phyloP scores from a whole-genome alignment of 768 basidiomycete genomes.

The Russula brevipes region DNA sequence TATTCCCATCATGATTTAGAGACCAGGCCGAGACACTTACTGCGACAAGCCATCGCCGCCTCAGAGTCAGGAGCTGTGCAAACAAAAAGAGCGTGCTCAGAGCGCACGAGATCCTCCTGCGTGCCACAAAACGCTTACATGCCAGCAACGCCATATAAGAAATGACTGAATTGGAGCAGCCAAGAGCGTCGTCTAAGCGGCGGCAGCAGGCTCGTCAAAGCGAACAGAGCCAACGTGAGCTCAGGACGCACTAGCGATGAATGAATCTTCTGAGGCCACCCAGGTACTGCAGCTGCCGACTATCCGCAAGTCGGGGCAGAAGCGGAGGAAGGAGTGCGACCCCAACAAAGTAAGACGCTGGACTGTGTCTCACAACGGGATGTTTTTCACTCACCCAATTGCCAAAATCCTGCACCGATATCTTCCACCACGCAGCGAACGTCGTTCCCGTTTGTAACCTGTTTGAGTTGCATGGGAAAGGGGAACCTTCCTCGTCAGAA shows the following conservation, averaged over 20 bases:
- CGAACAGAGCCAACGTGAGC: not conserved
- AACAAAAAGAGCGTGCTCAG: not conserved
- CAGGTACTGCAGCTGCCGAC: not conserved
- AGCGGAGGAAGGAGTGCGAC: not conserved
- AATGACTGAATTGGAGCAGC: slow-evolving; percentile 31
- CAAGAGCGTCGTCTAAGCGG: slow-evolving; percentile 25
- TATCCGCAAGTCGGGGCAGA: not conserved
- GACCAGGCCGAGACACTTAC: not conserved
- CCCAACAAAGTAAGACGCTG: not conserved
- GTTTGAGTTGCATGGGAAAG: not conserved
- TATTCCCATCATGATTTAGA: not conserved
- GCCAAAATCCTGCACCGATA: slow-evolving; percentile 28
- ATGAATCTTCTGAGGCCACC: slow-evolving; percentile 18
- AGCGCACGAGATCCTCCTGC: not conserved
- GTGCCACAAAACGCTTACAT: slow-evolving; percentile 17
- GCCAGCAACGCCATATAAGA: slow-evolving; percentile 31
- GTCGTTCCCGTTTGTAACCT: slow-evolving; percentile 28
- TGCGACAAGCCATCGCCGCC: not conserved
- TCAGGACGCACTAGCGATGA: not conserved
- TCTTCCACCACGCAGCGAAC: slow-evolving; percentile 26
- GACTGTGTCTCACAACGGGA: not conserved
- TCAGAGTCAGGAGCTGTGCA: not conserved
- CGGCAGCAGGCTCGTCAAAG: not conserved
- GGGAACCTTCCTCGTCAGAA: too few species aligned
- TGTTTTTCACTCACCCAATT: slow-evolving; percentile 24